phyloP scores from a whole-genome alignment of 495 filamentous ascomycete species.

The Thozetella sp. region DNA sequence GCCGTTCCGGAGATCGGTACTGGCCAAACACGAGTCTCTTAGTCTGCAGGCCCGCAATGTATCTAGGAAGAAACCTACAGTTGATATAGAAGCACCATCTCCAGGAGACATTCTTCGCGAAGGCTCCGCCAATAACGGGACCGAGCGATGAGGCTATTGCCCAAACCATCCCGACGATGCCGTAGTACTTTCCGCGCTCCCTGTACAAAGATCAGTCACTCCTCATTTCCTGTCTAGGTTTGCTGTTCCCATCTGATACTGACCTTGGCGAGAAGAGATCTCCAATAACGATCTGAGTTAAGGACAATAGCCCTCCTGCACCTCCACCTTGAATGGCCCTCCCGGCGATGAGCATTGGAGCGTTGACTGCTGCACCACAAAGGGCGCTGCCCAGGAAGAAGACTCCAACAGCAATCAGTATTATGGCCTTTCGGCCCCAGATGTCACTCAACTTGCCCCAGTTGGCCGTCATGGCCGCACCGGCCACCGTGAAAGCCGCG shows the following conservation, averaged over 20 bases:
- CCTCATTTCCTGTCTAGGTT: too few species aligned
- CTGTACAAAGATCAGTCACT: too few species aligned
- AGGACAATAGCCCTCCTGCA: constrained; percentile 74
- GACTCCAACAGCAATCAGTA: constrained; percentile 67
- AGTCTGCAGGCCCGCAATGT: too few species aligned
- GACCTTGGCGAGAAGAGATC: constrained; percentile 69
- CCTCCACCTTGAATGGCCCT: constrained; percentile 79
- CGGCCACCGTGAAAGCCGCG: constrained; percentile 66
- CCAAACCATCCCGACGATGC: constrained; percentile 66
- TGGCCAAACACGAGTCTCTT: too few species aligned
- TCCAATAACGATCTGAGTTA: constrained; percentile 79
- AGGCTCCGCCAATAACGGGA: constrained; percentile 75
- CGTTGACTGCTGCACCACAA: constrained; percentile 64
- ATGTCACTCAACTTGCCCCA: constrained; percentile 86
- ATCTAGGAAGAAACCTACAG: constrained; percentile 56
- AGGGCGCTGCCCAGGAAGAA: constrained; percentile 79
- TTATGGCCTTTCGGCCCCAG: constrained; percentile 78
- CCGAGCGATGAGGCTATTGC: constrained; percentile 71
- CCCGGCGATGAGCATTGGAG: constrained; percentile 74
- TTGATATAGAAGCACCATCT: constrained; percentile 35
- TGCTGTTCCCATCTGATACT: background rate
- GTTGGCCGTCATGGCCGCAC: constrained; percentile 66
- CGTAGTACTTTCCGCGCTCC: constrained; percentile 59
- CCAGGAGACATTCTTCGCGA: constrained; percentile 52
- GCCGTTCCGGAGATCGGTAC: constrained; percentile 67